Percentiles rank a stretch among this genome's conserved stretches.
These are phyloP conservation scores for Boletus sensibilis DNA, from an alignment of 768 basidiomycete genomes.

Conservation along the genomic window DNA sequence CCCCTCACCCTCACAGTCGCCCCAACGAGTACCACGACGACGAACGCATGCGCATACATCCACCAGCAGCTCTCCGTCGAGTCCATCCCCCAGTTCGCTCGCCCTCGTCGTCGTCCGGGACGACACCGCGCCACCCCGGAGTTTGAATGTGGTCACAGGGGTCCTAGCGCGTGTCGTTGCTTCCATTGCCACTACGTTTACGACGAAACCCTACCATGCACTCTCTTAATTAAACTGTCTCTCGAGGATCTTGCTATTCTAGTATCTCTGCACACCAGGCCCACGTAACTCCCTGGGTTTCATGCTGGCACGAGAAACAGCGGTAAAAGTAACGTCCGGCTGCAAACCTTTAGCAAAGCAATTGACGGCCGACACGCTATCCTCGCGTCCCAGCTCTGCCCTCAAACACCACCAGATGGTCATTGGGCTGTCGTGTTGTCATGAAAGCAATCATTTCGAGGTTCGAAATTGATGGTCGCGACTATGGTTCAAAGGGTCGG, in stretches of 20 bases:
- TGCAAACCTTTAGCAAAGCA: neutral
- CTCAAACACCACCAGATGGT: neutral
- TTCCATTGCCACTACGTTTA: neutral
- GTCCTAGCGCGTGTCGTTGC: slow-evolving; percentile 24
- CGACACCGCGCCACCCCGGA: slow-evolving; percentile 21
- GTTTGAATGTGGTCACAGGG: slow-evolving; percentile 32
- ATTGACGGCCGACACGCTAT: neutral
- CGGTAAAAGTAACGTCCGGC: neutral
- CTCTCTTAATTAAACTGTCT: neutral
- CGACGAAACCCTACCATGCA: neutral
- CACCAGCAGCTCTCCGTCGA: neutral
- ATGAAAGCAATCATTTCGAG: too few species aligned
- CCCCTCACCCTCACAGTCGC: neutral
- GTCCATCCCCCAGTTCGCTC: neutral
- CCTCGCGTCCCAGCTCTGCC: neutral
- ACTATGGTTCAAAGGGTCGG: too few species aligned
- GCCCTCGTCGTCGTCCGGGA: neutral
- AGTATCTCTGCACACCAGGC: neutral
- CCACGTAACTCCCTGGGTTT: neutral
- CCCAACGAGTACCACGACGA: slow-evolving; percentile 1
- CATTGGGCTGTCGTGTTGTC: too few species aligned
- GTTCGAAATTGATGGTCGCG: too few species aligned
- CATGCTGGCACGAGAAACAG: neutral
- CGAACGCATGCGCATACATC: neutral
- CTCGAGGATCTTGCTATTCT: neutral